A percentile compares a stretch with the other conserved stretches of the same genome.
Evolutionary conservation across 2,329 filamentous ascomycete genomes (phyloP).

Genomic region (Biscogniauxia marginata): DNA sequence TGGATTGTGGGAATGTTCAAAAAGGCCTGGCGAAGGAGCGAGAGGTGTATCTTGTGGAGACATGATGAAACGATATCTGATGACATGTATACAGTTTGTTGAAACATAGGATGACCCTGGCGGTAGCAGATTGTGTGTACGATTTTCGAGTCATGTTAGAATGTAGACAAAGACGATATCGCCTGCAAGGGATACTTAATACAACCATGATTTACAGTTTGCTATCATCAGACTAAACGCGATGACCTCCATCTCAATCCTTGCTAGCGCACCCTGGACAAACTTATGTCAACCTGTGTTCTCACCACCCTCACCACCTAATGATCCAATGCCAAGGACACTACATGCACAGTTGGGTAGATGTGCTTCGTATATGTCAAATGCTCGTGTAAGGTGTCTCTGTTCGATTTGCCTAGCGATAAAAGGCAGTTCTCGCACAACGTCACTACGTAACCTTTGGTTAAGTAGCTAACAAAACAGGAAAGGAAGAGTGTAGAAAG

Average conservation of each 20-base stretch:
- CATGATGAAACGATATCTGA: constrained; percentile 11
- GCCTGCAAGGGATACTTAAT: neutral
- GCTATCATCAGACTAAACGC: neutral
- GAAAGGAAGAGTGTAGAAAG: neutral
- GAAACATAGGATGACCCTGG: neutral
- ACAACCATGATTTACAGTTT: neutral
- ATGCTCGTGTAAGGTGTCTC: too few relatives aligned
- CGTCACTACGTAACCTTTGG: neutral
- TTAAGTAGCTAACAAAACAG: neutral
- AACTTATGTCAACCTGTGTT: neutral
- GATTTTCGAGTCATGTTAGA: neutral
- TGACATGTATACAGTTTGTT: neutral
- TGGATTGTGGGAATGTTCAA: neutral
- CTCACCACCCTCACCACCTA: too few relatives aligned
- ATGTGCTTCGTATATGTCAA: neutral
- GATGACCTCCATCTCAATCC: neutral
- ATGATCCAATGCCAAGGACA: neutral
- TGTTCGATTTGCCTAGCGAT: too few relatives aligned
- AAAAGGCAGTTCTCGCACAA: neutral
- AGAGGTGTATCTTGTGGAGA: constrained; percentile 1
- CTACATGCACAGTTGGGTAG: neutral
- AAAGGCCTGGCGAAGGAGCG: constrained; percentile 7
- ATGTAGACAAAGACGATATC: neutral
- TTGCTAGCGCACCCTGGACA: neutral
- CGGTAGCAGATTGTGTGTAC: neutral